A percentile compares a stretch with the other conserved stretches of the same genome.
Evolutionary conservation across 2,329 filamentous ascomycete genomes (phyloP).

Genomic region (Diaporthe citri): DNA sequence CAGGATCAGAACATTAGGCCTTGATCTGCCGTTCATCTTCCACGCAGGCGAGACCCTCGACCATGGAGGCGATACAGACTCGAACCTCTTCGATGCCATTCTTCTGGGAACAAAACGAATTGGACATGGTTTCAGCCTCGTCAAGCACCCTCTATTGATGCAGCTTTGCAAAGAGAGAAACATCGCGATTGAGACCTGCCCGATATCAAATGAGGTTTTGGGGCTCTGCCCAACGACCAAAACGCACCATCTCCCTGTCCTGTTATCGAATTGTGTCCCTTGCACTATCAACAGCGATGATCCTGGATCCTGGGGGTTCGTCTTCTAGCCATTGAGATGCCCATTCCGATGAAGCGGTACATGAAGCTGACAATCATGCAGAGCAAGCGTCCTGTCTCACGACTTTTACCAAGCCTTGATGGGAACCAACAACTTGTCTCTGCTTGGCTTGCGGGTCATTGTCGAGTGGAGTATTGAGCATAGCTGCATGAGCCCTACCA

Average conservation of each 20-base stretch:
- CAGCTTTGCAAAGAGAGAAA: slow-evolving; percentile 58
- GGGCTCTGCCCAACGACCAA: slow-evolving; percentile 75
- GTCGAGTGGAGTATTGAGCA: slow-evolving; percentile 73
- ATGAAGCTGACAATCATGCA: slow-evolving; percentile 47
- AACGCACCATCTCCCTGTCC: slow-evolving; percentile 75
- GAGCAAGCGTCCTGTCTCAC: slow-evolving; percentile 74
- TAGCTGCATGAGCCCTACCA: slow-evolving; percentile 59
- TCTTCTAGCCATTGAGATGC: neutral
- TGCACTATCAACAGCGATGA: slow-evolving; percentile 83
- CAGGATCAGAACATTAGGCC: slow-evolving; percentile 44
- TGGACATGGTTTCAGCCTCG: slow-evolving; percentile 78
- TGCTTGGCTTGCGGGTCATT: slow-evolving; percentile 79
- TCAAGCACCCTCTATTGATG: slow-evolving; percentile 74
- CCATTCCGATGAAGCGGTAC: neutral
- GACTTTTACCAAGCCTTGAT: slow-evolving; percentile 84
- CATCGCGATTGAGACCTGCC: slow-evolving; percentile 81
- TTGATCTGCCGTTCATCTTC: slow-evolving; percentile 48
- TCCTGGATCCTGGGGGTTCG: slow-evolving; percentile 76
- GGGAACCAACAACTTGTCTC: slow-evolving; percentile 74
- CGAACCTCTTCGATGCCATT: slow-evolving; percentile 77
- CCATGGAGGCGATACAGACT: slow-evolving; percentile 71
- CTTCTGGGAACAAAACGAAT: slow-evolving; percentile 76
- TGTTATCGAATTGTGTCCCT: slow-evolving; percentile 77
- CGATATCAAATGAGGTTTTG: slow-evolving; percentile 82
- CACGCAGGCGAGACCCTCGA: slow-evolving; percentile 76